Percentiles rank a stretch among this genome's conserved stretches.
Conservation (phyloP, 345 rosid species). For the Gossypium australe region DNA sequence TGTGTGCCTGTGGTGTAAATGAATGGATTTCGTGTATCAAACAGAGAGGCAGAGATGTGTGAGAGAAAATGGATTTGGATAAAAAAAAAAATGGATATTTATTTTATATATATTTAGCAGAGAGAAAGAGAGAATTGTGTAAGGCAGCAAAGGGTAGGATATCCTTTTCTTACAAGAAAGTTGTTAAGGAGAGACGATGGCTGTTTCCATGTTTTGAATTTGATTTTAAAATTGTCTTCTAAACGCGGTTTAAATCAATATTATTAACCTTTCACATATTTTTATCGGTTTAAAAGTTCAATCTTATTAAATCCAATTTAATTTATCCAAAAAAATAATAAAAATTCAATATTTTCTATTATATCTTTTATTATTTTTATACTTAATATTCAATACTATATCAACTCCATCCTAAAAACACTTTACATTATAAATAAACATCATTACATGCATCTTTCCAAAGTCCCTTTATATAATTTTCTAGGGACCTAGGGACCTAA, state of each 20-base stretch:
- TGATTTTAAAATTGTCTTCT: neutral
- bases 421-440: no score
- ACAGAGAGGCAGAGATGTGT: conserved; percentile 12
- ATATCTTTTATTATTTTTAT: no score
- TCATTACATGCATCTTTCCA: no score
- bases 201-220: neutral
- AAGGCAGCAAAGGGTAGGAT: neutral
- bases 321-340: no score
- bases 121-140: neutral
- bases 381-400: no score
- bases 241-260: neutral
- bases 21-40: conserved; percentile 26
- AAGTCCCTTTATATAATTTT: no score
- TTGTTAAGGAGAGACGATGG: neutral
- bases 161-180: neutral
- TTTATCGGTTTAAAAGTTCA: neutral
- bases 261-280: neutral
- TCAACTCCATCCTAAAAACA: no score
- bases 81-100: conserved; percentile 1
- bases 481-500: no score
- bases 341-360: no score
- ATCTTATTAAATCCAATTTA: neutral
- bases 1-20: neutral
- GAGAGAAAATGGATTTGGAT: conserved; percentile 17
- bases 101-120: neutral